Base-by-base conservation (phyloP, 2,329 filamentous ascomycete species). In the Pyrenophora seminiperda region DNA sequence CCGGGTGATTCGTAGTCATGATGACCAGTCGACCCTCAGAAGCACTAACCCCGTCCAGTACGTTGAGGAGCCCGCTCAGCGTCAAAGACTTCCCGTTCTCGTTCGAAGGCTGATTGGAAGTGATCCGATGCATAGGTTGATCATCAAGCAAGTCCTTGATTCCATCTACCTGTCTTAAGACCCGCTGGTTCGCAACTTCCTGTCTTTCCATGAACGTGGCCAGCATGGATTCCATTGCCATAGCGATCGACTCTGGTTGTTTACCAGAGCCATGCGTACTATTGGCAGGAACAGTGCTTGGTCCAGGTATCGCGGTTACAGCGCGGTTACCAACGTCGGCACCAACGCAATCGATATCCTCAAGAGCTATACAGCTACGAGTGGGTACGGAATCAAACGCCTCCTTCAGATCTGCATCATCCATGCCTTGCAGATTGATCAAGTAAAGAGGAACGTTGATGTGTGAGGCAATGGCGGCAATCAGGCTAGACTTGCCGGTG, bases 1-100 rank as follows among this genome's bases (percentile, higher is more conserved):
- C 84, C 2, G 86, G 85, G 50, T 84, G 81, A 71, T 92, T 92
- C 32, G 87, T 90, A 0, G 88, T 91, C 85, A 91, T 90, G 73
- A 91, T 84, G 20, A 92, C 79, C 14, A 92, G 81, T 37, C 88
- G 82, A 31, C 88, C 88, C 72, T 91, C 88, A 61, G 89, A 86
- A 5, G 85, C 88, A 2, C 86, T 87, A 3, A 91, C 87, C 46
- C 89, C 88, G 64, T 94, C 89, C 29, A 93, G 89, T 47, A 87
- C 87, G 70, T 93, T 93, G 41, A 94, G 80, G 1, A 93, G 79
- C 1, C 88, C 88, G 0, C 87, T 89, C 5, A 93, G 79, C 1
- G 88, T 45, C 37, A 58, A 27, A 46, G 46, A 27, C 27, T 19
- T 27, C 52, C 39, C 15, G n/a, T n/a, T n/a, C n/a, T n/a, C n/a